Base-by-base conservation (phyloP, 345 rosid species). In the Geranium rotundifolium region DNA sequence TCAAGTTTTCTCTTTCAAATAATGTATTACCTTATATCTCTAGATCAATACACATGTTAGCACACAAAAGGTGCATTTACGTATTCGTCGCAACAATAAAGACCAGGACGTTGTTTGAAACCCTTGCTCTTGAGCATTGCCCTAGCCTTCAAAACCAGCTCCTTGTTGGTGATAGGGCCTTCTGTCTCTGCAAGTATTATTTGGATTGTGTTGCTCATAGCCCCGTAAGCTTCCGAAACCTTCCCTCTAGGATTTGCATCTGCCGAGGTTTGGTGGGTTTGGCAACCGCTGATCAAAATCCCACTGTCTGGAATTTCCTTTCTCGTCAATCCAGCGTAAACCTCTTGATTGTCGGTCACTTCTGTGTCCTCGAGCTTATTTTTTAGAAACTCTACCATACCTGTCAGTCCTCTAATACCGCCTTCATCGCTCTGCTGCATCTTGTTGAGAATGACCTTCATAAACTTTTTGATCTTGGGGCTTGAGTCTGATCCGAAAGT, bases 391-490 rank as follows among this genome's bases (percentile, higher is more conserved):
- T 87, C 91, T 74, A 89, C 82, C 84, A 83, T 80, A 46, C 98
- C 99, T 59, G 85, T 19, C 68, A 92, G 67, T 29, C 91, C 93
- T 57, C 97, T 83, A 54, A 73, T 91, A 52, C 96, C 82, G 62
- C 37, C 37, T 2, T 72, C 72, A 15, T 81, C 82, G n/a, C 75
- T 73, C 57, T 69, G 71, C 14, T 84, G 76, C 50, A 89, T 79
- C 59, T 89, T 93, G 76, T 69, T 69, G 67, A 86, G 49, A 19
- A 93, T 72, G 58, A 90, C 80, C 58, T 90, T 87, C 99, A 93
- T 89, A 65, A 93, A 89, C 71, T 93, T 93, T 85, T 93, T 92
- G 69, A 89, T 87, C 72, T 92, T 89, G 54, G 98, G 97, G 59
- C 90, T 83, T 29, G 98, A 63, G 62, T 92, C 98, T 27, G 85